Evolutionary conservation across 371 early-diverging fungal genomes (phyloP), one percentile per base, ranked within the genome.

Genomic region (Mucor saturninus): DNA sequence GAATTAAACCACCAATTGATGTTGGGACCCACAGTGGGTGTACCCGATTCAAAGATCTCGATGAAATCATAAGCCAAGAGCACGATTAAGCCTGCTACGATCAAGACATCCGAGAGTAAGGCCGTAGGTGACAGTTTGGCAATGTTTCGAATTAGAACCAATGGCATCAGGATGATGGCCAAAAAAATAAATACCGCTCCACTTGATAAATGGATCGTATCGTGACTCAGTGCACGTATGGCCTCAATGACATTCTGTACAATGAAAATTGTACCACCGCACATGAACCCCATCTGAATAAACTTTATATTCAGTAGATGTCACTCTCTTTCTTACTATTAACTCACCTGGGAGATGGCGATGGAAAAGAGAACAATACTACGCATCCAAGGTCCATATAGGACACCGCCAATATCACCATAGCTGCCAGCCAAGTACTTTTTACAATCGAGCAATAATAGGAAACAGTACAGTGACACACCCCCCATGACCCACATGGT

Each of bases 61-160:
- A 72, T 37, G 9, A 68, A n/a, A 61, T 79, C 78, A 52, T 53
- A 78, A 1, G 48, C 71, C 21, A 76, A 32, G 15, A 81, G 54
- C 0, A 69, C 62, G 11, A 81, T 45, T 8, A 96, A 77, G 35
- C 97, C 97, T 29, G 80, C 69, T 10, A 96, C 77, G 51, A 97
- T 97, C 54, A 96, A 86, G 26, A 87, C 84, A 72, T 96, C 95
- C 32, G 96, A 95, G n/a, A 95, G 68, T 13, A 97, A 73, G 0
- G 95, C 90, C 14, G 93, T 89, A 28, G 90, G 81, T 0, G 93
- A 89, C 53, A 97, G 83, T 67, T 89, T 85, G 61, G 93, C 86
- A 71, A 97, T 94, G 63, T 91, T 89, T 38, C 97, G 88, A 56
- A 97, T 89, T 66, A 93, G 73, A 0, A 94, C 91, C 56, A 97